Evolutionary conservation across 192 early-diverging fungal genomes (phyloP), one percentile per base, ranked within the genome.

Genomic region (Dissophora ornata): DNA sequence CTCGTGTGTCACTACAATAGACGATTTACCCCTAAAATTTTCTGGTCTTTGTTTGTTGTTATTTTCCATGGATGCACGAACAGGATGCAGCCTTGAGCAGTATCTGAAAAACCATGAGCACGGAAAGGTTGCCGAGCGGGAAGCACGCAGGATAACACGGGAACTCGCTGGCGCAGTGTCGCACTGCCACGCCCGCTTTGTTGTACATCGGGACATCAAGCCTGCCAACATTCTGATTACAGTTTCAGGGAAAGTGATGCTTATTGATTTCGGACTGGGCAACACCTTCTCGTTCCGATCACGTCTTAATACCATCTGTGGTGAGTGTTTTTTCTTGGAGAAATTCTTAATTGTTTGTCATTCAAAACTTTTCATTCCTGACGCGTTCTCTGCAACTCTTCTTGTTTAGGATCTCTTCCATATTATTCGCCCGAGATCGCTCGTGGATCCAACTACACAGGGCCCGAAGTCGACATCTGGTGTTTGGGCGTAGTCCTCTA

Each of bases 381-480:
- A 13, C 25, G 4, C 12, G 7, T 48, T 45, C 15, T 44, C 52
- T 26, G 12, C 26, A 45, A 51, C 22, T 38, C 44, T 45, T 49
- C 30, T 48, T 13, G 22, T 38, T 55, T 32, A 81, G 91, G 90
- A 7, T 95, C 93, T 49, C 85, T 97, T 46, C 92, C 95, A 10
- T 98, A 96, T 60, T 90, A 92, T 30, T 88, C 90, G 26, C 92
- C 93, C 47, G 97, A 98, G 84, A 95, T 98, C 75, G 90, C 97
- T 42, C 83, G 93, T 56, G 96, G 93, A 25, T 90, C 93, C 56
- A 93, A 90, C 42, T 98, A 98, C 69, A 80, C 83, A 56, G 97
- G 97, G 3, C 95, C 97, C 5, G 97, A 98, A 62, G 90, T 98
- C 32, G 97, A 98, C 62, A 90, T 93, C 28, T 98, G 97, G 97